These are phyloP conservation scores for Leccinum fuscescens DNA, from an alignment of 1,284 basidiomycete species.

Conservation along the genomic window DNA sequence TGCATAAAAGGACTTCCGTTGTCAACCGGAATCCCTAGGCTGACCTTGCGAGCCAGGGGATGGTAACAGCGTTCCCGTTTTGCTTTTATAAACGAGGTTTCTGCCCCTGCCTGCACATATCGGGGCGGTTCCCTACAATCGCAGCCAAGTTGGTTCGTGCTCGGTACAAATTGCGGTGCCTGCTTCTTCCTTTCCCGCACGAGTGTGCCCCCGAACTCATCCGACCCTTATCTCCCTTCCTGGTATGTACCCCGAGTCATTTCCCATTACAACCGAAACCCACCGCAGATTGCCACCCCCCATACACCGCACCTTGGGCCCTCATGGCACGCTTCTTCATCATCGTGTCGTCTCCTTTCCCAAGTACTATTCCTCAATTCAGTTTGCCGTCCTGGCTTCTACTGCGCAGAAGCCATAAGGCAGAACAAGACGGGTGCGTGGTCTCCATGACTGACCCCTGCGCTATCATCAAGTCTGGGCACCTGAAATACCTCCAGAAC, in stretches of 20 bases:
- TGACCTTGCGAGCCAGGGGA: slow-evolving; percentile 13
- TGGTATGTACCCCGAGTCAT: not conserved
- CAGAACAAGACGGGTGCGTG: not conserved
- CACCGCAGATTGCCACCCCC: not conserved
- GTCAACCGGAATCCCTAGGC: slow-evolving; percentile 9
- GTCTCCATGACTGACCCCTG: not conserved
- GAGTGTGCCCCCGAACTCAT: slow-evolving; percentile 13
- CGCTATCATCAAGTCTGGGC: slow-evolving; percentile 5
- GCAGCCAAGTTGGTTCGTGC: slow-evolving; percentile 15
- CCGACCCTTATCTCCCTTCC: slow-evolving; percentile 15
- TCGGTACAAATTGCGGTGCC: slow-evolving; percentile 16
- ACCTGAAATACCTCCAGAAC: not conserved
- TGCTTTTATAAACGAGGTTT: slow-evolving; percentile 35
- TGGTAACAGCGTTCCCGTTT: slow-evolving; percentile 14
- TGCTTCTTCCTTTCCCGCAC: slow-evolving; percentile 10
- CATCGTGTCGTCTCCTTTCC: not conserved
- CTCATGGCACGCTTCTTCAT: not conserved
- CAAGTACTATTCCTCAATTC: slow-evolving; percentile 1
- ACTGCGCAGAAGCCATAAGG: slow-evolving; percentile 15
- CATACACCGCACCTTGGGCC: not conserved
- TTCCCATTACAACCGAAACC: not conserved
- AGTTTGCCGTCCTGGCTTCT: slow-evolving; percentile 3
- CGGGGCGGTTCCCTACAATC: slow-evolving; percentile 18
- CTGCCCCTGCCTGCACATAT: slow-evolving; percentile 29
- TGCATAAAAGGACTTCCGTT: slow-evolving; percentile 27